Evolutionary conservation across 2,329 filamentous ascomycete species (phyloP).

Genomic region (Cordyceps tenuipes): DNA sequence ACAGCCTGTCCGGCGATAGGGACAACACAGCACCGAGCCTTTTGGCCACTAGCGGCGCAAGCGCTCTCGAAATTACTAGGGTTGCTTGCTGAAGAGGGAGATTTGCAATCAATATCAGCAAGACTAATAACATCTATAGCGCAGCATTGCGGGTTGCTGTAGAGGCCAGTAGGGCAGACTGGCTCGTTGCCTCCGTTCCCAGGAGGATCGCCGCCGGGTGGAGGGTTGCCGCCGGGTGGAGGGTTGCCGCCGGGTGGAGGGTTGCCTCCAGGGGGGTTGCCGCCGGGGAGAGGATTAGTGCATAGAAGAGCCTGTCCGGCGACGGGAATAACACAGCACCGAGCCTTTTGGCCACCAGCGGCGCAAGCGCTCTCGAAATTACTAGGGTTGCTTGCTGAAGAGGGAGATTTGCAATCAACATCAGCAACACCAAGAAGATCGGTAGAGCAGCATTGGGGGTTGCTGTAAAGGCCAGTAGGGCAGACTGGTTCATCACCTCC

Average conservation of each 20-base stretch:
- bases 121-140: slow-evolving; percentile 39
- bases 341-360: slow-evolving; percentile 38
- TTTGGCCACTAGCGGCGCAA: slow-evolving; percentile 38
- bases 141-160: slow-evolving; percentile 35
- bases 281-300: not conserved
- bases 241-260: no score
- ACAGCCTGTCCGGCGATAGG: slow-evolving; percentile 27
- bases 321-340: slow-evolving; percentile 45
- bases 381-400: not conserved
- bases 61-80: slow-evolving; percentile 15
- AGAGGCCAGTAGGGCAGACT: slow-evolving; percentile 17
- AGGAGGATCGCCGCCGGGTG: not conserved
- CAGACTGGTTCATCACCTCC: slow-evolving; percentile 12
- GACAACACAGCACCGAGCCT: slow-evolving; percentile 44
- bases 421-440: slow-evolving; percentile 39
- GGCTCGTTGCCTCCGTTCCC: not conserved
- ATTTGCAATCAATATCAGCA: slow-evolving; percentile 35
- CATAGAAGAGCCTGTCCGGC: slow-evolving; percentile 10
- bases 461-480: slow-evolving; percentile 18
- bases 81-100: not conserved
- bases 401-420: slow-evolving; percentile 31
- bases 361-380: slow-evolving; percentile 27
- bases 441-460: slow-evolving; percentile 38
- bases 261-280: not conserved
- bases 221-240: not conserved